These are phyloP conservation scores for Podospora anserina DNA, from an alignment of 495 filamentous ascomycete species.

Conservation along the genomic window DNA sequence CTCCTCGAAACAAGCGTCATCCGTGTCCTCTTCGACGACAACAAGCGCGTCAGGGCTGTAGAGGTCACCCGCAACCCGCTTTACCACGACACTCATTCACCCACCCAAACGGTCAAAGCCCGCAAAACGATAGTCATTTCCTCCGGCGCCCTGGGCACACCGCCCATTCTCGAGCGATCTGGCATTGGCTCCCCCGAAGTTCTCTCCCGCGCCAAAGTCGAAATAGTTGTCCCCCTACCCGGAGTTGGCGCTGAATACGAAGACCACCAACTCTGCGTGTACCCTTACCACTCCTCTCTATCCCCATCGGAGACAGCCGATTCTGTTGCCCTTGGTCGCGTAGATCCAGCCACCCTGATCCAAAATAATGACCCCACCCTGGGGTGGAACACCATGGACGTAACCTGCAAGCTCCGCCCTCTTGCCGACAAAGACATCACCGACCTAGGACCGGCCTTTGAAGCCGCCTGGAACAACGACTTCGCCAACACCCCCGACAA, in stretches of 20 bases:
- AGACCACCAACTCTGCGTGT: constrained; percentile 45
- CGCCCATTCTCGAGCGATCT: constrained; percentile 59
- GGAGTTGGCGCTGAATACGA: constrained; percentile 52
- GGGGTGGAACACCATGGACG: constrained; percentile 49
- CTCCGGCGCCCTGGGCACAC: constrained; percentile 55
- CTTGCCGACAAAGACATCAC: too few relatives aligned
- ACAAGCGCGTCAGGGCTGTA: constrained; percentile 43
- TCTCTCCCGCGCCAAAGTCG: constrained; percentile 36
- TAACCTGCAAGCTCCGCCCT: constrained; percentile 36
- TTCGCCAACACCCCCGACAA: too few relatives aligned
- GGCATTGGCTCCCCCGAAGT: constrained; percentile 50
- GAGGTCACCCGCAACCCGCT: constrained; percentile 38
- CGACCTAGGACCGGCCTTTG: too few relatives aligned
- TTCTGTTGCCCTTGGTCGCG: constrained; percentile 24
- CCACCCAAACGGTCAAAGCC: constrained; percentile 40
- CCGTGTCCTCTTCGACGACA: constrained; percentile 48
- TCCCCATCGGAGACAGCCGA: constrained; percentile 39
- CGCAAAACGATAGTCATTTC: constrained; percentile 54
- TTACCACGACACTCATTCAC: constrained; percentile 20
- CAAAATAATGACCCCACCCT: constrained; percentile 32
- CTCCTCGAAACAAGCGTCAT: constrained; percentile 48
- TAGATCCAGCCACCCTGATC: constrained; percentile 25
- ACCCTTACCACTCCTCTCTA: constrained; percentile 32
- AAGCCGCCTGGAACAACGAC: too few relatives aligned
- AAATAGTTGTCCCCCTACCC: constrained; percentile 39